Evolutionary conservation across 2,329 filamentous ascomycete species (phyloP).

Genomic region (Pseudogymnoascus verrucosus): DNA sequence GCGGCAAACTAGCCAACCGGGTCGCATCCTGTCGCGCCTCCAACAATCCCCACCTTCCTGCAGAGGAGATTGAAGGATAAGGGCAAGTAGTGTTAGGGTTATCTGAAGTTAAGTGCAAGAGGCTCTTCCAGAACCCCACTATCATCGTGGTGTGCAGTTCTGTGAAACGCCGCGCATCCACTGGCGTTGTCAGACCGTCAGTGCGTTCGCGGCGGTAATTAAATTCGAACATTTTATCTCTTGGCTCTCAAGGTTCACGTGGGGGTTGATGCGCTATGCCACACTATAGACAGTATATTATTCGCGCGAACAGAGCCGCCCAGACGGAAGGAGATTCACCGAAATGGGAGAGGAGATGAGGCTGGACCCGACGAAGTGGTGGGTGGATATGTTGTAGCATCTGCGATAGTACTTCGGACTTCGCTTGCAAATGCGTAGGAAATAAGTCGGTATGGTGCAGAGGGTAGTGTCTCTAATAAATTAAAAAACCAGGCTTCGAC

Average conservation of each 20-base stretch:
- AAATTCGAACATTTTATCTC: not conserved
- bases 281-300: not conserved
- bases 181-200: not conserved
- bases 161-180: not conserved
- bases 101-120: not conserved
- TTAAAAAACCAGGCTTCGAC: too few relatives aligned
- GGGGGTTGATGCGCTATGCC: not conserved
- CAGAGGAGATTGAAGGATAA: not conserved
- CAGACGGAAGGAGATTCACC: not conserved
- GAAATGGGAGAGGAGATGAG: not conserved
- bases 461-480: too few relatives aligned
- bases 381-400: not conserved
- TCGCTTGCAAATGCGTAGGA: too few relatives aligned
- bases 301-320: not conserved
- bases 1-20: not conserved
- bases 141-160: not conserved
- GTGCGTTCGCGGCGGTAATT: not conserved
- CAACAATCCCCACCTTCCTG: not conserved
- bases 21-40: not conserved
- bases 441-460: too few relatives aligned
- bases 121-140: not conserved
- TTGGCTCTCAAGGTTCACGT: not conserved
- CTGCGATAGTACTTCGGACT: too few relatives aligned
- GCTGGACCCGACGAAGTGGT: not conserved
- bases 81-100: not conserved